Percentiles rank a stretch among this genome's conserved stretches.
Conservation (phyloP, 1,139 yeast species). For the Hansenula sp. region DNA sequence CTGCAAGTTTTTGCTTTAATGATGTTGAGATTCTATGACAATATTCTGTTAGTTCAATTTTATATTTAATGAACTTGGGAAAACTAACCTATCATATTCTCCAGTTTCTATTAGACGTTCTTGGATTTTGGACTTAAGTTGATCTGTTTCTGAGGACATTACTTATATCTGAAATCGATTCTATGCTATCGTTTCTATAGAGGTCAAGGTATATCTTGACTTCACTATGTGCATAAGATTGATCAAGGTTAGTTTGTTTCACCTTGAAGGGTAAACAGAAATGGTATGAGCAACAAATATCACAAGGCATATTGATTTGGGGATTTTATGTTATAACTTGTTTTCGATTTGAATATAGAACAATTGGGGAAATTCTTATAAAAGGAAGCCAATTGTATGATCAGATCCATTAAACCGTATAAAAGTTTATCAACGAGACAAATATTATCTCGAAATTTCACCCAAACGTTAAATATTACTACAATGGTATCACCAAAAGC, state of each 20-base stretch:
- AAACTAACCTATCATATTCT: slow-evolving; percentile 59
- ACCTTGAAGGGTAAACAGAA: no score
- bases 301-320: no score
- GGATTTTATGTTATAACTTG: background rate
- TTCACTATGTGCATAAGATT: no score
- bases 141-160: slow-evolving; percentile 25
- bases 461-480: background rate
- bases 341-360: no score
- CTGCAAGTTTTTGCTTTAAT: slow-evolving; percentile 61
- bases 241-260: no score
- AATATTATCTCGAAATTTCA: background rate
- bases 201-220: no score
- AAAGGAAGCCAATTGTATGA: background rate
- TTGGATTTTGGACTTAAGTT: slow-evolving; percentile 61
- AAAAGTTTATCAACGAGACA: background rate
- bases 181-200: no score
- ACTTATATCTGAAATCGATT: background rate
- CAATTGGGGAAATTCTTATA: no score
- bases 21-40: slow-evolving; percentile 44
- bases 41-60: slow-evolving; percentile 2
- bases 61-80: slow-evolving; percentile 11
- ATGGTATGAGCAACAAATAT: no score
- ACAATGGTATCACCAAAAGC: slow-evolving; percentile 26
- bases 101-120: slow-evolving; percentile 73
- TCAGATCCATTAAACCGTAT: background rate